Evolutionary conservation across 257 asterid species (phyloP).

Genomic region (Capsicum rhomboideum): DNA sequence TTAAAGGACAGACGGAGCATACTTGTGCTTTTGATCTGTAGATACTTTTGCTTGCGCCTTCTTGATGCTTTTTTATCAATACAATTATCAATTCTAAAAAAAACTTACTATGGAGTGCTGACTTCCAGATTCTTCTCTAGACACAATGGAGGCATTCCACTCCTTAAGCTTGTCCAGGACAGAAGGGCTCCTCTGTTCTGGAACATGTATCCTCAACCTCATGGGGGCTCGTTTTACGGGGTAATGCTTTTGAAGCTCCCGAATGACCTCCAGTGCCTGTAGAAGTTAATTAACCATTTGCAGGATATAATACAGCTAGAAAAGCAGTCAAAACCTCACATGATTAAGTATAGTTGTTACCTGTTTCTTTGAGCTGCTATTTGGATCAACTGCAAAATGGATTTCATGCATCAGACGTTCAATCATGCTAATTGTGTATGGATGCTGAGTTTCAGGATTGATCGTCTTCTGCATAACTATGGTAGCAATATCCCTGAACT

Average conservation of each 20-base stretch:
- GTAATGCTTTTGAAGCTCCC: constrained; percentile 83
- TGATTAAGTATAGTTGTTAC: constrained; percentile 12
- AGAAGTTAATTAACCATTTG: background rate
- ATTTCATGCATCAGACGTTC: constrained; percentile 95
- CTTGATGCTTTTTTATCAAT: background rate
- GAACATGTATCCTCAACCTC: constrained; percentile 69
- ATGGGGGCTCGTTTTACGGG: constrained; percentile 90
- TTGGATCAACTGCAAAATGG: constrained; percentile 86
- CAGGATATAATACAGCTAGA: background rate
- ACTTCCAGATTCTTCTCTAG: constrained; percentile 61
- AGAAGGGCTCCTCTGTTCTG: constrained; percentile 33
- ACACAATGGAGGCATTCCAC: constrained; percentile 52
- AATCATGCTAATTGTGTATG: constrained; percentile 94
- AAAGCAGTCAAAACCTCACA: background rate
- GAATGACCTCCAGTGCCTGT: constrained; percentile 91
- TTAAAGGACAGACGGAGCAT: background rate
- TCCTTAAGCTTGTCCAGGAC: constrained; percentile 53
- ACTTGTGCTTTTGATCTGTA: background rate
- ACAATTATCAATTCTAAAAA: background rate
- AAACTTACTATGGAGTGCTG: constrained; percentile 59
- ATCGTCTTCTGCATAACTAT: constrained; percentile 89
- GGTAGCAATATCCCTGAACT: constrained; percentile 89
- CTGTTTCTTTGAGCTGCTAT: constrained; percentile 95
- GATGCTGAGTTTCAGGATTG: constrained; percentile 85
- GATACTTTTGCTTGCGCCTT: background rate